Conservation (phyloP, 2,329 filamentous ascomycete species). For the Epichloe typhina region DNA sequence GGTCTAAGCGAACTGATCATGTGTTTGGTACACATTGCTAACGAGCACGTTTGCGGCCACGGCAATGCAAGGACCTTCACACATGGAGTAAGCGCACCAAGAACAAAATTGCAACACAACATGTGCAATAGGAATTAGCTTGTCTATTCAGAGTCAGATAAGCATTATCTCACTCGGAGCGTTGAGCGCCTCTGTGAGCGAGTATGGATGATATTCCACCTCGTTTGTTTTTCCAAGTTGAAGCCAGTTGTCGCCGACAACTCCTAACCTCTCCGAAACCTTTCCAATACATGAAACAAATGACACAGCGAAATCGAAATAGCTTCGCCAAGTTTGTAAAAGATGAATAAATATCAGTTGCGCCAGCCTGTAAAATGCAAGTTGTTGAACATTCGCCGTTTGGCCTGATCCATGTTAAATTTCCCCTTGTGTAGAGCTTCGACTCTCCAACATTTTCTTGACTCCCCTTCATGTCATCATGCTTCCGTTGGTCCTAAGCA, state of each 20-base stretch:
- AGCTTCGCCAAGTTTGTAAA: slow-evolving; percentile 4
- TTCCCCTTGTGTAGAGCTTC: slow-evolving; percentile 4
- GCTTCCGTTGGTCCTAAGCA: background rate
- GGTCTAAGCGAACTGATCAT: too few species aligned
- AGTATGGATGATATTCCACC: background rate
- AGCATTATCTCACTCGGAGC: slow-evolving; percentile 3
- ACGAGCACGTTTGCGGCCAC: too few species aligned
- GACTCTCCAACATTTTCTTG: slow-evolving; percentile 1
- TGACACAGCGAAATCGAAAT: background rate
- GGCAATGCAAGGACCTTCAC: background rate
- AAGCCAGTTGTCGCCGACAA: slow-evolving; percentile 7
- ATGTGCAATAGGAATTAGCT: background rate
- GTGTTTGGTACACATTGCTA: too few species aligned
- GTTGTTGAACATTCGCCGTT: slow-evolving; percentile 16
- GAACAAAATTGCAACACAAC: background rate
- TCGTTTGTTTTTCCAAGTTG: slow-evolving; percentile 1
- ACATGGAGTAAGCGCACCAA: background rate
- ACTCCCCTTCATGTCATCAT: background rate
- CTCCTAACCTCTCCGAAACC: slow-evolving; percentile 4
- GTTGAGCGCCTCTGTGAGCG: slow-evolving; percentile 7
- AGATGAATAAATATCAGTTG: slow-evolving; percentile 4
- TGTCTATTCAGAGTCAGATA: background rate
- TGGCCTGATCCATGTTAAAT: slow-evolving; percentile 12
- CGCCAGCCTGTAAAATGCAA: slow-evolving; percentile 13
- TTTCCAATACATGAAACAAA: background rate